phyloP scores from a whole-genome alignment of 495 filamentous ascomycete genomes.

The Neurospora intermedia region DNA sequence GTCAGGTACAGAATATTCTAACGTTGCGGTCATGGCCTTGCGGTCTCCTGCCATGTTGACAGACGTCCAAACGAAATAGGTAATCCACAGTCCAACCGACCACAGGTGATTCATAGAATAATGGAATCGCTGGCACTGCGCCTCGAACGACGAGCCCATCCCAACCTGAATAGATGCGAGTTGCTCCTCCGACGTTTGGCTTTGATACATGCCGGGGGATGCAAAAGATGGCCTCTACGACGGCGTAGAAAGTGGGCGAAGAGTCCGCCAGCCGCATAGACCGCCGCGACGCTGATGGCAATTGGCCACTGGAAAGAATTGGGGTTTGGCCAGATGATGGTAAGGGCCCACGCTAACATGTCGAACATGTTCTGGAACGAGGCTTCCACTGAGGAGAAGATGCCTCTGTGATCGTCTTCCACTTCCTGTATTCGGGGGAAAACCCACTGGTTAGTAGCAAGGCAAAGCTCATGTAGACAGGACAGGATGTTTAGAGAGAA shows the following conservation, averaged over 20 bases:
- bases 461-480: neutral
- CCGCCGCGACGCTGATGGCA: conserved; percentile 43
- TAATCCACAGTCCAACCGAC: neutral
- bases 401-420: conserved; percentile 36
- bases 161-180: neutral
- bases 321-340: conserved; percentile 47
- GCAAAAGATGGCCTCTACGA: conserved; percentile 54
- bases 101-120: neutral
- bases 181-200: neutral
- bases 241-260: conserved; percentile 48
- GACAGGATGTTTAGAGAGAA: too few relatives aligned
- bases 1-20: neutral
- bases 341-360: conserved; percentile 48
- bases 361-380: conserved; percentile 58
- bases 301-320: conserved; percentile 52
- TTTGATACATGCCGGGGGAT: conserved; percentile 15
- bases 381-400: conserved; percentile 52
- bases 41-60: neutral
- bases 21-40: neutral
- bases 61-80: neutral
- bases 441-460: neutral
- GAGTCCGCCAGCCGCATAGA: conserved; percentile 34
- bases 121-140: neutral
- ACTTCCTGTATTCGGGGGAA: conserved; percentile 29
- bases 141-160: neutral